Evolutionary conservation across 108 stramenopile species (phyloP), one percentile per base, ranked within the genome.

Genomic region (Skeletonema potamos): DNA sequence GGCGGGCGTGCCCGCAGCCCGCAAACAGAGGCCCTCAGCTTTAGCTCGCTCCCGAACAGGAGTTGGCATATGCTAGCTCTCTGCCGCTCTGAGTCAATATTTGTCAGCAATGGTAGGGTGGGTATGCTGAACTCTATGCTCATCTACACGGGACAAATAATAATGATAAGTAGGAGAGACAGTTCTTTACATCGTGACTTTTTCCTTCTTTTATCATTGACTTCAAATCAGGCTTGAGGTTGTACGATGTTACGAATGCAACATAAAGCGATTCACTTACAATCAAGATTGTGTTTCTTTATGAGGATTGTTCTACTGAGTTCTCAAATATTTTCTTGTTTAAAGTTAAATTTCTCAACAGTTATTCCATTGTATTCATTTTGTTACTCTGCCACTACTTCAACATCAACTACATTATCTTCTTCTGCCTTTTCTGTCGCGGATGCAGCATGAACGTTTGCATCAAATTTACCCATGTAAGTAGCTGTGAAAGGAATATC

Each of bases 401-500:
- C 78, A 4, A 79, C 78, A 73, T 79, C 78, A 9, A 79, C 78
- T 6, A 79, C 78, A 64, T 44, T 44, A 29, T 72, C 67, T 41
- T 72, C 67, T 37, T 54, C 60, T 58, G 10, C 70, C 20, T 51
- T 51, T 39, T 34, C 51, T 4, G 44, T 22, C 34, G 28, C 58
- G 5, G 41, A 27, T 51, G 4, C 27, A 27, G 66, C 5, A 27
- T 64, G 78, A 24, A 67, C 30, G 12, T 61, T 26, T 4, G 27
- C 54, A 75, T 89, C 83, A 43, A 85, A 81, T 24, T 81, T 81
- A 0, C 83, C 89, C 55, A 83, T 83, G 48, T 91, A 89, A 4
- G 78, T 85, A 10, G 90, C 90, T 15, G 93, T 94, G 37, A 94
- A 94, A 43, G 84, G 62, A 55, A 94, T 60, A 55, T 79, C 68